These are phyloP conservation scores for Aurantiochytrium sp. DNA, from an alignment of 108 stramenopile genomes.

Conservation along the genomic window DNA sequence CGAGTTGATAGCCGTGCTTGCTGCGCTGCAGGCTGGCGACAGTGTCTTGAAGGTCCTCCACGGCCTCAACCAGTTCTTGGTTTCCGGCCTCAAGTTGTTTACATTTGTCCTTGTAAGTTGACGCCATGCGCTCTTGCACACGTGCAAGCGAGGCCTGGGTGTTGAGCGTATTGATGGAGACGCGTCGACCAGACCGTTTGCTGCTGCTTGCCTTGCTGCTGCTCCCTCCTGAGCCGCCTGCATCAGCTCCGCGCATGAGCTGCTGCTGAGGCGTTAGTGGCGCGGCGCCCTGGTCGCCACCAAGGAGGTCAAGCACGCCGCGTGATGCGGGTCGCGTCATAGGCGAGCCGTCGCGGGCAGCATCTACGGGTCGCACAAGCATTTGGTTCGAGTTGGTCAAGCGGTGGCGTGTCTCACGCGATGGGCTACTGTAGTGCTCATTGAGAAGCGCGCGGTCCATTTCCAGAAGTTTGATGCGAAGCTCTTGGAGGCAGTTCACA, in stretches of 20 bases:
- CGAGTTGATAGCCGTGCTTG: conserved; percentile 4
- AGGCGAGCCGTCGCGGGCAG: neutral
- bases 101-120: neutral
- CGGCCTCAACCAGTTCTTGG: neutral
- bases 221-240: neutral
- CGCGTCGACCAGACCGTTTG: neutral
- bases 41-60: conserved; percentile 2
- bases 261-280: neutral
- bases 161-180: conserved; percentile 11
- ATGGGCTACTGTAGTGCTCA: neutral
- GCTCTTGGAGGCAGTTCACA: conserved; percentile 8
- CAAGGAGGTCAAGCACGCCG: neutral
- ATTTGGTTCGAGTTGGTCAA: neutral
- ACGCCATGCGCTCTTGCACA: conserved; percentile 10
- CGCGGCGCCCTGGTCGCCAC: neutral
- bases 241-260: neutral
- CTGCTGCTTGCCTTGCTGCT: neutral
- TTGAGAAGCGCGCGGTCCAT: conserved; percentile 13
- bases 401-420: neutral
- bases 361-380: neutral
- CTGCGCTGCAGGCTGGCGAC: conserved; percentile 1
- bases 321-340: neutral
- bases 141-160: neutral
- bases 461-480: neutral
- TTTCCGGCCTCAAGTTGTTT: conserved; percentile 13